Evolutionary conservation across 139 green algal species (phyloP).

Genomic region (Mychonastes homosphaera): DNA sequence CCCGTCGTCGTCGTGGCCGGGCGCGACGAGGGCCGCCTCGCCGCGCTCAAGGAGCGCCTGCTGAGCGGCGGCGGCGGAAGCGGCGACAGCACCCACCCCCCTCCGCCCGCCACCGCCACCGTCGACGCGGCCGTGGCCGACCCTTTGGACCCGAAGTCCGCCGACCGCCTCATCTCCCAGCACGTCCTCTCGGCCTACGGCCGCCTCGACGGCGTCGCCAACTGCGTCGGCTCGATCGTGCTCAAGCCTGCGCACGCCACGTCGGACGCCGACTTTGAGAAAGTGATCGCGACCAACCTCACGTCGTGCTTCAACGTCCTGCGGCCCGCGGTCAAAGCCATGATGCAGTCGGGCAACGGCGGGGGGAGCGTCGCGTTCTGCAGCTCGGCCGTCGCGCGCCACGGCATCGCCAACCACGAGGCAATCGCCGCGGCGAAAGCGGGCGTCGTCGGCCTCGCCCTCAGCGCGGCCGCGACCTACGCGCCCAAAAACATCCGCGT

Average conservation of each 20-base stretch:
- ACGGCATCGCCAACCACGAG: slow-evolving; percentile 68
- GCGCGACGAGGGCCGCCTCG: slow-evolving; percentile 34
- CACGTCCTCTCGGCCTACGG: slow-evolving; percentile 27
- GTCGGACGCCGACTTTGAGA: slow-evolving; percentile 42
- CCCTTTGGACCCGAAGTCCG: slow-evolving; percentile 37
- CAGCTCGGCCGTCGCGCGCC: slow-evolving; percentile 47
- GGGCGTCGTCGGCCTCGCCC: slow-evolving; percentile 44
- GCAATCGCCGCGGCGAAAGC: slow-evolving; percentile 76
- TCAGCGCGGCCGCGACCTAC: slow-evolving; percentile 58
- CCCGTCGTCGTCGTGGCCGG: slow-evolving; percentile 46
- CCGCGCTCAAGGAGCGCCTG: slow-evolving; percentile 20
- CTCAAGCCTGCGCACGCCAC: slow-evolving; percentile 67
- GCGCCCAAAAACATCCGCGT: slow-evolving; percentile 69
- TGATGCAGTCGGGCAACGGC: slow-evolving; percentile 45
- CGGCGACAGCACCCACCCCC: not conserved
- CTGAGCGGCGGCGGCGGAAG: not conserved
- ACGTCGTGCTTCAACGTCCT: slow-evolving; percentile 67
- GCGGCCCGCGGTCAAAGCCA: slow-evolving; percentile 32
- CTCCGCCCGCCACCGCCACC: not conserved
- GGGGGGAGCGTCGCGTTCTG: slow-evolving; percentile 64
- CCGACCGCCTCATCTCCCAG: too few species aligned
- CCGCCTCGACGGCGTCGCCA: slow-evolving; percentile 53
- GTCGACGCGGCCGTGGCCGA: slow-evolving; percentile 21
- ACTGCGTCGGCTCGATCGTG: slow-evolving; percentile 62
- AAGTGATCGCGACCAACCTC: slow-evolving; percentile 52